phyloP scores from a whole-genome alignment of 1,284 basidiomycete species.

The Cryptococcus sp. region DNA sequence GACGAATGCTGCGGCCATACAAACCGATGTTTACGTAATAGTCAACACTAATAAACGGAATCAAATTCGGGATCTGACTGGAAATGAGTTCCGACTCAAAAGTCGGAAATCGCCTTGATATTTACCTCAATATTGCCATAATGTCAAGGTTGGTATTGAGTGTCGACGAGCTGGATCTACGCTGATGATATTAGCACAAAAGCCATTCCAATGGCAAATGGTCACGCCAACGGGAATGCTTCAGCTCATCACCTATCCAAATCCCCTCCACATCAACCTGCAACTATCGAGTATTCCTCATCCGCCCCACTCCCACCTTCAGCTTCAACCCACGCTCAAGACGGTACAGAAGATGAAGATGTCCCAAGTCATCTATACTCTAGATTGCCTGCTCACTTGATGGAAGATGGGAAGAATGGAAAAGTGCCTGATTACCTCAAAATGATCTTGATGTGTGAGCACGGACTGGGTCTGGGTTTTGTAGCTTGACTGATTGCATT shows the following conservation, averaged over 20 bases:
- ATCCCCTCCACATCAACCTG: constrained; percentile 7
- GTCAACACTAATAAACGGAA: too few species aligned
- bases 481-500: not conserved
- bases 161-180: too few species aligned
- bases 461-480: not conserved
- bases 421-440: constrained; percentile 83
- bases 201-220: not conserved
- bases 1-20: too few species aligned
- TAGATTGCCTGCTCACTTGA: constrained; percentile 40
- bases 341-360: constrained; percentile 30
- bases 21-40: too few species aligned
- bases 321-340: constrained; percentile 27
- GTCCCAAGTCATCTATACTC: constrained; percentile 46
- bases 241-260: not conserved
- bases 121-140: too few species aligned
- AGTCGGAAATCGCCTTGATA: too few species aligned
- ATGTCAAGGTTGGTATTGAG: too few species aligned
- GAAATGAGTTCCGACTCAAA: too few species aligned
- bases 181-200: not conserved
- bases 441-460: constrained; percentile 71
- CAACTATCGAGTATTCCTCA: constrained; percentile 46
- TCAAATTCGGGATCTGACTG: too few species aligned
- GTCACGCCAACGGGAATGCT: not conserved
- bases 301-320: constrained; percentile 40
- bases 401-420: constrained; percentile 26